Conservation (phyloP, 495 filamentous ascomycete species). For the Neurospora sp. region DNA sequence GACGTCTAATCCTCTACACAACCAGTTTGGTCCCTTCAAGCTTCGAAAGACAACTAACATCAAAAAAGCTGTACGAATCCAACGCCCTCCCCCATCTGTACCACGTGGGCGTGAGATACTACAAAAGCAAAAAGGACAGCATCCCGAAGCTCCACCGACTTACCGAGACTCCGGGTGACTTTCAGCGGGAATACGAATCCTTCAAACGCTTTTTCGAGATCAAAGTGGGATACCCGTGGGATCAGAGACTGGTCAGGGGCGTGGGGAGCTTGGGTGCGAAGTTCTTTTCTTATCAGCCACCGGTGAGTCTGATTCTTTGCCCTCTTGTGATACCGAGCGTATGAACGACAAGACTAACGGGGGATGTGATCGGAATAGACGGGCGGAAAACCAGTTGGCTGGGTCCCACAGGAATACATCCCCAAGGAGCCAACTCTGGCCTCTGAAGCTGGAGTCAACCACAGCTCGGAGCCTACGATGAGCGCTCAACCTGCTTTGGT, state of each 20-base stretch:
- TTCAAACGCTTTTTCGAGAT: constrained; percentile 49
- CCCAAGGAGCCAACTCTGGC: neutral
- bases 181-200: constrained; percentile 25
- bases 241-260: constrained; percentile 28
- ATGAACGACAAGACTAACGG: no score
- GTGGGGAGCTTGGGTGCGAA: neutral
- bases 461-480: no score
- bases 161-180: constrained; percentile 11
- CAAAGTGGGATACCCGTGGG: constrained; percentile 48
- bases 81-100: constrained; percentile 34
- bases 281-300: constrained; percentile 25
- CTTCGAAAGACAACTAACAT: neutral
- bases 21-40: neutral
- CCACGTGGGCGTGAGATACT: constrained; percentile 28
- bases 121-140: constrained; percentile 18
- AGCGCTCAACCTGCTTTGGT: no score
- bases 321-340: neutral
- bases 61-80: constrained; percentile 35
- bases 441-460: no score
- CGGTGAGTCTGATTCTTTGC: constrained; percentile 21
- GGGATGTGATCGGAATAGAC: constrained; percentile 7
- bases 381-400: constrained; percentile 29
- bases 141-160: constrained; percentile 16
- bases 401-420: constrained; percentile 4
- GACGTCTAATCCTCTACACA: neutral